Percentiles rank a stretch among this genome's conserved stretches.
These are phyloP conservation scores for Cutaneotrichosporon sp. DNA, from an alignment of 1,284 basidiomycete genomes.

Conservation along the genomic window DNA sequence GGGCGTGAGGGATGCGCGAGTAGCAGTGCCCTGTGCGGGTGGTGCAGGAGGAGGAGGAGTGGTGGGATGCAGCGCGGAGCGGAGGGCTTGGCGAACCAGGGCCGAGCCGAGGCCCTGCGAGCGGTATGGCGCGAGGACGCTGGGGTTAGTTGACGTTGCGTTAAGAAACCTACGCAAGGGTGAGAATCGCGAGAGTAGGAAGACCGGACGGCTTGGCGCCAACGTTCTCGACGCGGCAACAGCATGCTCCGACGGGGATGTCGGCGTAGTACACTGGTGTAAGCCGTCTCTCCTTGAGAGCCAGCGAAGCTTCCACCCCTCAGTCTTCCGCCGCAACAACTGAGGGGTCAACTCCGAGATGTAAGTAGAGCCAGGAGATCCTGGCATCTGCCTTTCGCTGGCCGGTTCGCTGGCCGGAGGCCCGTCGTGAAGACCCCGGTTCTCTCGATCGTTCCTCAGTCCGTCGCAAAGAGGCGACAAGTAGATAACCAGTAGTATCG, in stretches of 20 bases:
- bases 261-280: constrained; percentile 46
- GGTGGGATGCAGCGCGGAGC: constrained; percentile 36
- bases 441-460: too few species aligned
- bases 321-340: too few species aligned
- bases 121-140: constrained; percentile 46
- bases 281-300: too few species aligned
- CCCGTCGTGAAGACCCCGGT: too few species aligned
- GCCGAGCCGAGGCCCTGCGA: constrained; percentile 44
- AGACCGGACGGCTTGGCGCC: constrained; percentile 25
- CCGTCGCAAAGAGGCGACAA: too few species aligned
- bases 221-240: constrained; percentile 30
- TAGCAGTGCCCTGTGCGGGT: constrained; percentile 34
- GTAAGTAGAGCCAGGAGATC: too few species aligned
- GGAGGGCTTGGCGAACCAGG: constrained; percentile 36
- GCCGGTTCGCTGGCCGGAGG: too few species aligned
- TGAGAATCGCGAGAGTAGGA: constrained; percentile 42
- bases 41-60: constrained; percentile 38
- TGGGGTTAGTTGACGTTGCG: constrained; percentile 10
- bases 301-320: too few species aligned
- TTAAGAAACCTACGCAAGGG: constrained; percentile 43
- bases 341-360: too few species aligned
- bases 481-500: too few species aligned
- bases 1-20: constrained; percentile 29
- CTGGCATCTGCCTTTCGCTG: too few species aligned
- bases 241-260: constrained; percentile 47